A percentile compares a stretch with the other conserved stretches of the same genome.
Conservation (phyloP, 225 moss, liverwort and hornwort species). For the Neckera pumila region DNA sequence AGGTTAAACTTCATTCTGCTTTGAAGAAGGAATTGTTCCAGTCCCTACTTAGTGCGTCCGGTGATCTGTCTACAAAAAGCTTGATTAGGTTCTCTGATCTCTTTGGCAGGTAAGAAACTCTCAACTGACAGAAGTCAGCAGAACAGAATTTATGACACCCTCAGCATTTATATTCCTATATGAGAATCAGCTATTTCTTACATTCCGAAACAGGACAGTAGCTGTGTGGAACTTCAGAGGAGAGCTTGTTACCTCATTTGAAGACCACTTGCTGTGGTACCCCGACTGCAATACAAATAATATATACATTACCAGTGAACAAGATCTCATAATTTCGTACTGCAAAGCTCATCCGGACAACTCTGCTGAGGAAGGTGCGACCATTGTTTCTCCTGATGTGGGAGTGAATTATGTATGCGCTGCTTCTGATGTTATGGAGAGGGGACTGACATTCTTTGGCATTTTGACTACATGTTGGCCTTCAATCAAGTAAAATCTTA, state of each 20-base stretch:
- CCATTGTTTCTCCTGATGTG: not conserved
- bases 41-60: not conserved
- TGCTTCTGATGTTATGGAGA: not conserved
- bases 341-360: conserved; percentile 93
- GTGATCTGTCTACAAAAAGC: not conserved
- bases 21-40: not conserved
- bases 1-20: not conserved
- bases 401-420: not conserved
- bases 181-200: conserved; percentile 93
- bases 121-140: conserved; percentile 92
- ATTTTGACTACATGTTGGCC: not conserved
- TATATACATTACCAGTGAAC: conserved; percentile 95
- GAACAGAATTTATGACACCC: conserved; percentile 99
- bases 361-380: conserved; percentile 56
- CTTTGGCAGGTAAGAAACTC: conserved; percentile 81
- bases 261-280: conserved; percentile 96
- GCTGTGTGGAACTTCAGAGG: conserved; percentile 99
- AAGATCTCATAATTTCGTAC: conserved; percentile 97
- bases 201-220: conserved; percentile 96
- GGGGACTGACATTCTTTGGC: not conserved
- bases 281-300: conserved; percentile 99
- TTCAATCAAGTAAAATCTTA: not conserved
- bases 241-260: conserved; percentile 93
- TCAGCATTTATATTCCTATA: conserved; percentile 96
- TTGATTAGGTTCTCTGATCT: not conserved